Conservation (phyloP, 75 land plant species). For the Pseudotsuga menziesii region DNA sequence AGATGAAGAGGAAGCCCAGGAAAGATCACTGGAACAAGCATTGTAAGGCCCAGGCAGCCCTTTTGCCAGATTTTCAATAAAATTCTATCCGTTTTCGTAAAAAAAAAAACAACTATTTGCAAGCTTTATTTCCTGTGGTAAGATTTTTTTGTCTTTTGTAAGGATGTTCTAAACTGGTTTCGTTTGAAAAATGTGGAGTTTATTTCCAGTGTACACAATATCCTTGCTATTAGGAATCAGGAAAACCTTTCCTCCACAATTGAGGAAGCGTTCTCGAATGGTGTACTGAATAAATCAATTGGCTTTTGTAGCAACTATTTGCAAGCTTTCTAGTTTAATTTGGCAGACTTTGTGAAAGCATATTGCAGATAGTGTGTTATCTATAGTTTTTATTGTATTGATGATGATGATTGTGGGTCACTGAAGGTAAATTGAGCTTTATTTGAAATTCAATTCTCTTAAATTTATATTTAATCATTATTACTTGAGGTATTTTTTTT, state of each 20-base stretch:
- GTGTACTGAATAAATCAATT: conserved; percentile 1
- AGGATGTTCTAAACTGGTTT: neutral
- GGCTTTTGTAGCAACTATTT: neutral
- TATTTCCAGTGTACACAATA: neutral
- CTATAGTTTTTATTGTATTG: neutral
- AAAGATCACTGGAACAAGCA: too few relatives aligned
- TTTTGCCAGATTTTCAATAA: too few relatives aligned
- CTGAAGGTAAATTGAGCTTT: neutral
- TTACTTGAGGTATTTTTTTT: neutral
- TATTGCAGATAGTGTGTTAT: neutral
- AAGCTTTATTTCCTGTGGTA: too few relatives aligned
- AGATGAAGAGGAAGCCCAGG: too few relatives aligned
- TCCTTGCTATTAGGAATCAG: neutral
- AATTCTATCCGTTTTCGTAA: too few relatives aligned
- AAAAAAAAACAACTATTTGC: too few relatives aligned
- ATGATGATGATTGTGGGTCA: neutral
- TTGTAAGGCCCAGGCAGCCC: too few relatives aligned
- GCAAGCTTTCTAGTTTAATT: neutral
- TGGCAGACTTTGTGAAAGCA: neutral
- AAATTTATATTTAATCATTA: neutral
- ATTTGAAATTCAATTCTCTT: neutral
- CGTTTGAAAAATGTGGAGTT: neutral
- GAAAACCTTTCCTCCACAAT: neutral
- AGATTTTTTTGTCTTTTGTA: neutral
- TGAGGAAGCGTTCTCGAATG: neutral